Evolutionary conservation across 495 filamentous ascomycete genomes (phyloP), one percentile per base, ranked within the genome.

Genomic region (Neurospora tetraspora): DNA sequence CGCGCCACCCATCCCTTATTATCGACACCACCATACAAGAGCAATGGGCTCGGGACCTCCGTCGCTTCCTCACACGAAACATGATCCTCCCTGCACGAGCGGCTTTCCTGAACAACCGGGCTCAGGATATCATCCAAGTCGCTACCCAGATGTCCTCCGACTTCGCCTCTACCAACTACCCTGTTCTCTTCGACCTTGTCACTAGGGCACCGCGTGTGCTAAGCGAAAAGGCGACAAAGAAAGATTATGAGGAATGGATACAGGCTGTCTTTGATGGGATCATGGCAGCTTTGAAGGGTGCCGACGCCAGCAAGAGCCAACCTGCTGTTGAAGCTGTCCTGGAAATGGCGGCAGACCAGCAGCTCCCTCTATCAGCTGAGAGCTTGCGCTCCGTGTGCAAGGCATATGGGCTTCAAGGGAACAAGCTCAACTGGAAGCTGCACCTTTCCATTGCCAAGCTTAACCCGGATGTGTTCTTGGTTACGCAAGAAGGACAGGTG

Each of bases 381-480:
- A 82, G 79, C 16, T 79, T 88, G 8, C 82, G 81, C 12, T 34
- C 65, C 1, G 76, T 87, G 40, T 86, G 84, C 71, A 80, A 79
- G 20, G 70, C 80, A 14, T 80, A 83, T 75, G 85, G 78, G 1
- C 73, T 86, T 12, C 43, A 70, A 4, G 73, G 80, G 27, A 76
- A 83, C 37, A 71, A 75, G 18, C 84, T 85, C 9, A 83, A 91
- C 53, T 94, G 91, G 92, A 81, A 78, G 31, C 76, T 94, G 9
- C 80, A 92, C 4, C 83, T 88, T 31, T 82, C 88, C 69, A 81
- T 91, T 12, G 82, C 93, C 18, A 84, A 89, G 47, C 86, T 92
- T 23, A 91, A 93, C 72, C 84, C 89, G 4, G 90, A 93, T 76
- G 86, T 92, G 12, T 93, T 93, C 75, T 80, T 93, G 16, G 75